Conservation (phyloP, 2,329 filamentous ascomycete species). For the Colletotrichum sp. region DNA sequence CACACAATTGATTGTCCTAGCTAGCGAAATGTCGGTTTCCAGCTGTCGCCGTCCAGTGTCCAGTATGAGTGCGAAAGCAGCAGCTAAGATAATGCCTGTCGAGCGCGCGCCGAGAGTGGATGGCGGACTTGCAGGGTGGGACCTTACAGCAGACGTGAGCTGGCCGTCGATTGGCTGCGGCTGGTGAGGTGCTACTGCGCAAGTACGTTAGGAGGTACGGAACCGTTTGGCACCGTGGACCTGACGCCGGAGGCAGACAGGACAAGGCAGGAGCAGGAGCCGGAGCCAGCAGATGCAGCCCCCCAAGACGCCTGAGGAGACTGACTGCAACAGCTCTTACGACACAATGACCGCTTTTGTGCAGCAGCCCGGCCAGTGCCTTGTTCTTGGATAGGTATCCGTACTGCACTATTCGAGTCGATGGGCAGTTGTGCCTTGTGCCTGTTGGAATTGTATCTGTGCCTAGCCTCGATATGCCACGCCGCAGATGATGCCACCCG, state of each 20-base stretch:
- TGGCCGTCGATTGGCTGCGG: neutral
- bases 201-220: neutral
- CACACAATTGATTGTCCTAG: neutral
- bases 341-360: conserved; percentile 10
- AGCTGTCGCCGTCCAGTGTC: conserved; percentile 2
- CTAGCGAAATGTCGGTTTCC: neutral
- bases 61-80: neutral
- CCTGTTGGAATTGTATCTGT: neutral
- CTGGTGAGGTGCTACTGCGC: neutral
- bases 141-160: neutral
- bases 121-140: neutral
- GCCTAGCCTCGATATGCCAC: neutral
- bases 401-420: neutral
- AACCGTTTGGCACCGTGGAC: neutral
- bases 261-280: neutral
- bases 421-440: neutral
- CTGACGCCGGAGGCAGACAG: neutral
- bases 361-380: neutral
- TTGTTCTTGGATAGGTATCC: neutral
- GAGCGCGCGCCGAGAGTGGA: neutral
- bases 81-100: conserved; percentile 3
- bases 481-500: neutral
- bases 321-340: neutral
- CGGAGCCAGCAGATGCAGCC: neutral
- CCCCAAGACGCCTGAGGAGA: neutral